A percentile compares a stretch with the other conserved stretches of the same genome.
These are phyloP conservation scores for Hanseniaspora singularis DNA, from an alignment of 805 yeast species.

Conservation along the genomic window DNA sequence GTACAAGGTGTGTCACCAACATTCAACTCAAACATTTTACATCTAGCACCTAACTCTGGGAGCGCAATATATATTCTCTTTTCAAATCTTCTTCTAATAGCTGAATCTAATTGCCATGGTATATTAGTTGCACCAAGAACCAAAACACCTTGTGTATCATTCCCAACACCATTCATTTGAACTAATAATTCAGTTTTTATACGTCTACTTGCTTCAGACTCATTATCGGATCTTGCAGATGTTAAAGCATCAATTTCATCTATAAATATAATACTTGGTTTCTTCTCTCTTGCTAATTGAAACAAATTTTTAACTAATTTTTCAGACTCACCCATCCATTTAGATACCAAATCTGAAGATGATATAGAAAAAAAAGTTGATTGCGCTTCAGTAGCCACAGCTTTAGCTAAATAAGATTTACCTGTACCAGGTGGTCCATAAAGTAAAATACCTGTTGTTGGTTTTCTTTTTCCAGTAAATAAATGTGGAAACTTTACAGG, in stretches of 20 bases:
- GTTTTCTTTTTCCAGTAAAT: constrained; percentile 88
- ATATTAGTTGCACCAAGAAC: constrained; percentile 96
- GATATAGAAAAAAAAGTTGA: constrained; percentile 93
- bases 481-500: constrained; percentile 95
- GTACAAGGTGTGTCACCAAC: constrained; percentile 83
- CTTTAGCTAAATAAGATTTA: constrained; percentile 91
- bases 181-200: constrained; percentile 91
- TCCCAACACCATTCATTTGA: constrained; percentile 98
- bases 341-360: constrained; percentile 90
- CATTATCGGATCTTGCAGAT: constrained; percentile 97
- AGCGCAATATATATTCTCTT: constrained; percentile 86
- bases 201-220: constrained; percentile 89
- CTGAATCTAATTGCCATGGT: constrained; percentile 98
- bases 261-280: constrained; percentile 89
- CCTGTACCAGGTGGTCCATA: constrained; percentile 98
- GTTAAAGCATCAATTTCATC: constrained; percentile 97
- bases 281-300: constrained; percentile 90
- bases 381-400: constrained; percentile 97
- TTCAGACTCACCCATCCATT: constrained; percentile 99
- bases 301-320: constrained; percentile 89
- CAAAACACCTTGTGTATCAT: constrained; percentile 80
- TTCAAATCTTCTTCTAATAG: constrained; percentile 92
- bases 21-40: constrained; percentile 86
- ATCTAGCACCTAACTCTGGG: constrained; percentile 87
- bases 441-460: constrained; percentile 76